Conservation (phyloP, 2,329 filamentous ascomycete species). For the Penicillium aurantiogriseum region DNA sequence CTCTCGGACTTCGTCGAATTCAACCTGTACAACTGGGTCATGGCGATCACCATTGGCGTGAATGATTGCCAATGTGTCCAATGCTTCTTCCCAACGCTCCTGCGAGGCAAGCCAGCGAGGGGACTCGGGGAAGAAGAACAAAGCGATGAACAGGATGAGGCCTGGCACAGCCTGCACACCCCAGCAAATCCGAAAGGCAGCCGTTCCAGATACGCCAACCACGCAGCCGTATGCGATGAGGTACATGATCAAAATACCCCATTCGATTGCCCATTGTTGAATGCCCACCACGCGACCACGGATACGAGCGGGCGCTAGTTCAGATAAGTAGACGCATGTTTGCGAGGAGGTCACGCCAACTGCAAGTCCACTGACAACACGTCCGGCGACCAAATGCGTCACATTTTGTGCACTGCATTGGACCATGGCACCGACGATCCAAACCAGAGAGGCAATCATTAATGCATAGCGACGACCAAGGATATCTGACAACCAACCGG, state of each 20-base stretch:
- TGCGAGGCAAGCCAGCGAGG: slow-evolving; percentile 62
- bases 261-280: slow-evolving; percentile 48
- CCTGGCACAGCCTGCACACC: slow-evolving; percentile 62
- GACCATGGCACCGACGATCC: slow-evolving; percentile 29
- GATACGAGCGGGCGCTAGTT: slow-evolving; percentile 44
- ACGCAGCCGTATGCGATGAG: slow-evolving; percentile 42
- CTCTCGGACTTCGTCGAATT: slow-evolving; percentile 43
- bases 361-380: slow-evolving; percentile 29
- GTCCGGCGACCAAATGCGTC: slow-evolving; percentile 25
- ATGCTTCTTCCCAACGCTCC: slow-evolving; percentile 57
- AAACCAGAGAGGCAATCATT: slow-evolving; percentile 27
- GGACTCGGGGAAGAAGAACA: slow-evolving; percentile 59
- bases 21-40: slow-evolving; percentile 57
- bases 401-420: slow-evolving; percentile 31
- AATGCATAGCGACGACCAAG: slow-evolving; percentile 26
- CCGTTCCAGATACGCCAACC: slow-evolving; percentile 36
- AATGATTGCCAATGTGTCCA: slow-evolving; percentile 54
- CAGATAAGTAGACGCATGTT: slow-evolving; percentile 46
- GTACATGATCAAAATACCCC: slow-evolving; percentile 47
- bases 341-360: slow-evolving; percentile 48
- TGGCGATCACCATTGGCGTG: slow-evolving; percentile 56
- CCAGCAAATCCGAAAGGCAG: slow-evolving; percentile 61
- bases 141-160: slow-evolving; percentile 55
- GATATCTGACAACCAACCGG: slow-evolving; percentile 25
- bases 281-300: slow-evolving; percentile 46